Base-by-base conservation (phyloP, 164 flowering plant species). In the Stephania japonica region DNA sequence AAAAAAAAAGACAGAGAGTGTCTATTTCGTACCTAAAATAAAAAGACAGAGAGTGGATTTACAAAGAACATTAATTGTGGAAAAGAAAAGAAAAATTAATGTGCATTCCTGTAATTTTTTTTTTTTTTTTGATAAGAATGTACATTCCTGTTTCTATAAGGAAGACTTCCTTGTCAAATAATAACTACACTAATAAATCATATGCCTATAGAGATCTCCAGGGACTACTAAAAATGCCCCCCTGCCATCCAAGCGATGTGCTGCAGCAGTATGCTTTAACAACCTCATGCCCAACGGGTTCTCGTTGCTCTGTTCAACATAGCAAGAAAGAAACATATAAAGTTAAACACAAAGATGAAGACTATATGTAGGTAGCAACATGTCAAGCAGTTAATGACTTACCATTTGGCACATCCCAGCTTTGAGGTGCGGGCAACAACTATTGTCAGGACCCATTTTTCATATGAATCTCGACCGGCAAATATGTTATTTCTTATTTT, bases 341-440 rank as follows among this genome's bases (percentile, higher is more conserved):
- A 23, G 32, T 1, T n/a, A n/a, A n/a, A 63, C 66, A 63, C 66
- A 11, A 23, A 32, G 4, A 32, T 32, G 66, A 7, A 23, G 66
- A 63, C 16, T 19, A 56, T n/a, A 56, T 4, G 16, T 56, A 19
- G 4, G 62, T 2, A 19, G n/a, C n/a, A n/a, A n/a, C n/a, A 32
- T 32, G 1, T 32, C 3, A 47, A 11, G 53, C 53, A 9, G 9
- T 43, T 32, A 47, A 44, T 32, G 38, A 32, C 2, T 71, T 79
- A 90, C 96, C 82, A 78, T 68, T 26, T 73, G 73, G 85, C 99
- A 95, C 65, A 93, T 90, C 25, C 98, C 99, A 0, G 78, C 83
- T 7, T 77, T 27, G 10, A 85, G 44, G 67, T 91, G 87, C 1
- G 99, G 99, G 85, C 98, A 93, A 88, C 99, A 95, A 75, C 97